Evolutionary conservation across 2,329 filamentous ascomycete species (phyloP).

Genomic region (Fusarium nematophilum): DNA sequence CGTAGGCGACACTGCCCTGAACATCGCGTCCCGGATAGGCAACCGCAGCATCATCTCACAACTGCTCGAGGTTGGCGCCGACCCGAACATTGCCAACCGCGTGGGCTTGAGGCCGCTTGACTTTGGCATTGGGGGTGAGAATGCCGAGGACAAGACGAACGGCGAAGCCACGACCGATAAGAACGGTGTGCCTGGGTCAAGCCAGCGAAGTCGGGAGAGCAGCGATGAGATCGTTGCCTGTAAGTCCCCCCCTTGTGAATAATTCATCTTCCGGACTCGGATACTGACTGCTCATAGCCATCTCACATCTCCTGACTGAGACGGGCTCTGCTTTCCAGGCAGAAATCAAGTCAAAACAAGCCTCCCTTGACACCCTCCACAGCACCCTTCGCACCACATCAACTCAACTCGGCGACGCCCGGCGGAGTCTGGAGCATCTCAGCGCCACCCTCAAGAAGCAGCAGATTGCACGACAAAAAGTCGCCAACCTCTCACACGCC

Average conservation of each 20-base stretch:
- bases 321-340: constrained; percentile 82
- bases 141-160: constrained; percentile 57
- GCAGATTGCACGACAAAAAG: constrained; percentile 76
- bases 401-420: constrained; percentile 80
- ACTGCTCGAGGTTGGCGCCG: constrained; percentile 91
- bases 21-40: constrained; percentile 91
- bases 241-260: constrained; percentile 58
- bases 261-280: not conserved
- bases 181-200: constrained; percentile 57
- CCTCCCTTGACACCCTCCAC: constrained; percentile 84
- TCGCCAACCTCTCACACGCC: constrained; percentile 81
- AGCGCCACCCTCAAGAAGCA: constrained; percentile 73
- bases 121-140: constrained; percentile 87
- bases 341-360: constrained; percentile 86
- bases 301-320: constrained; percentile 83
- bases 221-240: constrained; percentile 83
- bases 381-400: constrained; percentile 83
- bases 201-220: constrained; percentile 73
- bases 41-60: constrained; percentile 98
- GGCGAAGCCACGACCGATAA: constrained; percentile 58
- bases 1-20: constrained; percentile 92
- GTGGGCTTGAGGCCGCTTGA: constrained; percentile 91
- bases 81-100: constrained; percentile 90
- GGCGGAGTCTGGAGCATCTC: constrained; percentile 77
- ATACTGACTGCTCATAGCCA: constrained; percentile 61